Percentiles rank a stretch among this genome's conserved stretches.
Evolutionary conservation across 495 filamentous ascomycete genomes (phyloP).

Genomic region (Aspergillus taichungensis): DNA sequence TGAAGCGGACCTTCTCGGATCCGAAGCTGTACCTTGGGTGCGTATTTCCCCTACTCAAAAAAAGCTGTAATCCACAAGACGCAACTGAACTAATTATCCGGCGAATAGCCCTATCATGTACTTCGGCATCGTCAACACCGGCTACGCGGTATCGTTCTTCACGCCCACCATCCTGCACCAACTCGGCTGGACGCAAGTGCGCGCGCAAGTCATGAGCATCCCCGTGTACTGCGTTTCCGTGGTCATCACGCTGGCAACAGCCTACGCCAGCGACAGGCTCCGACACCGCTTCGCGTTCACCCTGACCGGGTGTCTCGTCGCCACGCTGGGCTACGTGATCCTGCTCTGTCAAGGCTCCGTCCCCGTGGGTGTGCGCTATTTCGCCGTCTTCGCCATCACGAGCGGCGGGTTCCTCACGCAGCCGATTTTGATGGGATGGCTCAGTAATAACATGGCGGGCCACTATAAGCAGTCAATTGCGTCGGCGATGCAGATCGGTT

Average conservation of each 20-base stretch:
- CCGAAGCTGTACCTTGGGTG: conserved; percentile 49
- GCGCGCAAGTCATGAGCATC: conserved; percentile 46
- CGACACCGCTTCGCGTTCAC: conserved; percentile 45
- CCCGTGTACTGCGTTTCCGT: conserved; percentile 47
- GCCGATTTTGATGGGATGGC: conserved; percentile 43
- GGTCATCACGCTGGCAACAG: conserved; percentile 35
- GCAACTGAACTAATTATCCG: background rate
- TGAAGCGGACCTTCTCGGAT: conserved; percentile 39
- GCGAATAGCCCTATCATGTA: conserved; percentile 34
- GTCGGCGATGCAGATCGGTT: conserved; percentile 41
- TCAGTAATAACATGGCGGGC: conserved; percentile 45
- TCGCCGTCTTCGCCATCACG: conserved; percentile 40
- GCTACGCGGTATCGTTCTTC: conserved; percentile 45
- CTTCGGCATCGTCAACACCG: conserved; percentile 42
- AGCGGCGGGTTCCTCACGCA: conserved; percentile 38
- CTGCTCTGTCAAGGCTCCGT: conserved; percentile 33
- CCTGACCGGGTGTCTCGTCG: conserved; percentile 34
- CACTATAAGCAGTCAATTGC: conserved; percentile 50
- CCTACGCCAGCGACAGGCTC: conserved; percentile 38
- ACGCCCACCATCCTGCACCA: conserved; percentile 49
- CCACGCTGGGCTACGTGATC: conserved; percentile 42
- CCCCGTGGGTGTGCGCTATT: conserved; percentile 36
- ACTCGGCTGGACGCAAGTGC: conserved; percentile 43
- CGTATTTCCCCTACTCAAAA: conserved; percentile 2
- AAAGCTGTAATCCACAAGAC: too few relatives aligned